Conservation (phyloP, 1,284 basidiomycete species). For the Omphalotus olearius region DNA sequence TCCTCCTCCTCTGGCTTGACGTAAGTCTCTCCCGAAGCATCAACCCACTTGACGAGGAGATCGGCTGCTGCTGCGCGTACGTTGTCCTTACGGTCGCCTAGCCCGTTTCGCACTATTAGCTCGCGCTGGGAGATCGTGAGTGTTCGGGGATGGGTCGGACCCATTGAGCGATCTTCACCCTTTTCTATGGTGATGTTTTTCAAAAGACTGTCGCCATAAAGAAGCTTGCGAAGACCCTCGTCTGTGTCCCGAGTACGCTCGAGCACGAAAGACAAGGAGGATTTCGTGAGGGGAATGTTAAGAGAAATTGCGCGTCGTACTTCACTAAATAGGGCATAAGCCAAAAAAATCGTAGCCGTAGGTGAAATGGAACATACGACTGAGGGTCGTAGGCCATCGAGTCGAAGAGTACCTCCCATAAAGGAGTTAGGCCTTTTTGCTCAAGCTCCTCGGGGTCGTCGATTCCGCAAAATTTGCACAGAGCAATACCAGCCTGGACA, state of each 20-base stretch:
- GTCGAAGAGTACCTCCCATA: conserved; percentile 62
- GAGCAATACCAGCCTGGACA: conserved; percentile 78
- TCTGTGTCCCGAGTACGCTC: conserved; percentile 86
- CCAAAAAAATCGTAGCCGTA: neutral
- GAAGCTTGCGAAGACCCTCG: conserved; percentile 71
- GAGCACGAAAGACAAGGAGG: conserved; percentile 67
- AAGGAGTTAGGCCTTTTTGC: conserved; percentile 46
- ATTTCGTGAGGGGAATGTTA: conserved; percentile 61
- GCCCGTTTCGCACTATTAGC: conserved; percentile 72
- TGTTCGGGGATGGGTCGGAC: conserved; percentile 59
- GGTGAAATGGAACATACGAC: conserved; percentile 48
- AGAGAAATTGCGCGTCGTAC: conserved; percentile 81
- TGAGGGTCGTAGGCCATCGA: conserved; percentile 73
- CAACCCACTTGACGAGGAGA: conserved; percentile 74
- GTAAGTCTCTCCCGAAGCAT: conserved; percentile 31
- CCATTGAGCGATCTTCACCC: conserved; percentile 21
- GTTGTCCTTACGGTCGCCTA: conserved; percentile 80
- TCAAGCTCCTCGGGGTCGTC: conserved; percentile 64
- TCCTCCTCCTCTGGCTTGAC: conserved; percentile 23
- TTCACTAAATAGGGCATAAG: conserved; percentile 49
- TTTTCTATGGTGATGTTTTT: conserved; percentile 31
- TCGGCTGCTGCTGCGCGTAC: conserved; percentile 76
- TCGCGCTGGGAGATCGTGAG: conserved; percentile 76
- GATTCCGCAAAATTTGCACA: conserved; percentile 75
- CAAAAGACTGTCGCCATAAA: conserved; percentile 63